Conservation (phyloP, 345 rosid genomes). For the Raphanus raphanistrum region DNA sequence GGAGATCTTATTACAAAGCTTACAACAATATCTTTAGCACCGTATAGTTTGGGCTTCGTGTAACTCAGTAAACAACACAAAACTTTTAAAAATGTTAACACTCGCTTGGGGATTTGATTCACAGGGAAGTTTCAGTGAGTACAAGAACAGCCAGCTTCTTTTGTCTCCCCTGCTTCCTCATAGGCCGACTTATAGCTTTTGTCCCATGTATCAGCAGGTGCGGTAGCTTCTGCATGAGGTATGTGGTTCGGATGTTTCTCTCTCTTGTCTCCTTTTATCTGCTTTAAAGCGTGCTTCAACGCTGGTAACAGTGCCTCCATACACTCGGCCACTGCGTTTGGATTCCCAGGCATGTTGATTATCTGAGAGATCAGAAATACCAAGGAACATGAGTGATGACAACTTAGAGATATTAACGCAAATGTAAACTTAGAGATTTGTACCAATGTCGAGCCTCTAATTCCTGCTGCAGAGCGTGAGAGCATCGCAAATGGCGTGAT, state of each 20-base stretch:
- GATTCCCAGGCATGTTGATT: conserved; percentile 98
- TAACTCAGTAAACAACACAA: neutral
- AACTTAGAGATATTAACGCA: neutral
- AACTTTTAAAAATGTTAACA: conserved; percentile 9
- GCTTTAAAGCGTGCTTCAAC: conserved; percentile 89
- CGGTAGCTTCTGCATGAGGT: conserved; percentile 69
- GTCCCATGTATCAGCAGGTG: conserved; percentile 67
- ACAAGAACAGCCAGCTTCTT: conserved; percentile 53
- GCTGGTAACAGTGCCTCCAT: conserved; percentile 89
- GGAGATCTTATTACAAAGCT: conserved; percentile 13
- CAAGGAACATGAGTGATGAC: neutral
- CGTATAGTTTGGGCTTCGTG: neutral
- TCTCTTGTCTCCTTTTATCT: conserved; percentile 88
- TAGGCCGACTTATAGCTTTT: conserved; percentile 62
- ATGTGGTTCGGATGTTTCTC: conserved; percentile 89
- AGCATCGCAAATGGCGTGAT: conserved; percentile 96
- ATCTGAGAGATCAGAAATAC: conserved; percentile 47
- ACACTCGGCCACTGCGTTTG: conserved; percentile 92
- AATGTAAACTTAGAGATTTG: conserved; percentile 14
- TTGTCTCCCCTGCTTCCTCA: conserved; percentile 8
- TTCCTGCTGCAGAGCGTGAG: conserved; percentile 92
- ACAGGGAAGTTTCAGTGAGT: conserved; percentile 48
- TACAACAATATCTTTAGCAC: neutral
- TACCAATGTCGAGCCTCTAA: conserved; percentile 94
- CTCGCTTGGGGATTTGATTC: neutral